These are phyloP conservation scores for Crotalaria pallida DNA, from an alignment of 306 rosid species.

Conservation along the genomic window DNA sequence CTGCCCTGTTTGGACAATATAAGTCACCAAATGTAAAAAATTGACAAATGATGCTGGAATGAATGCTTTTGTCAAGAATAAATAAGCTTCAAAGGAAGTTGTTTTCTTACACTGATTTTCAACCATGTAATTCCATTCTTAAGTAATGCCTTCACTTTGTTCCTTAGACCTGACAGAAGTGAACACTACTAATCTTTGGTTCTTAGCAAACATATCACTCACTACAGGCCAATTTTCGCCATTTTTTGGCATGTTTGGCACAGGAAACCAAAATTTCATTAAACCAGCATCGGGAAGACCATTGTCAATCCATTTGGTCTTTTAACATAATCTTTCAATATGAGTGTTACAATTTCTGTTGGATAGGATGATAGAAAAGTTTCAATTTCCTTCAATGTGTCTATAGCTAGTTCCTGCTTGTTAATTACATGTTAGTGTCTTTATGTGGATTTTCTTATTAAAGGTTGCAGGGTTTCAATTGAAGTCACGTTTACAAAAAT, in stretches of 20 bases:
- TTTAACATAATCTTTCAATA: constrained; percentile 70
- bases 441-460: not conserved
- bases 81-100: not conserved
- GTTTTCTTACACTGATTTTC: constrained; percentile 69
- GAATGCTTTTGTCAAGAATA: not conserved
- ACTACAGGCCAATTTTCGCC: constrained; percentile 70
- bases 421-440: not conserved
- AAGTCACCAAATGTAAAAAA: not conserved
- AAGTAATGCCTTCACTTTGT: constrained; percentile 73
- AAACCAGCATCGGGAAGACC: constrained; percentile 51
- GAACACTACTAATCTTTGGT: constrained; percentile 66
- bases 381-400: constrained; percentile 57
- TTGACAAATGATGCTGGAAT: not conserved
- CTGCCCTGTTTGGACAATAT: constrained; percentile 52
- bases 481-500: no score
- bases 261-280: constrained; percentile 66
- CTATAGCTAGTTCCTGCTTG: constrained; percentile 59
- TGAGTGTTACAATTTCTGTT: constrained; percentile 63
- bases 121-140: constrained; percentile 89
- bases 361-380: constrained; percentile 60
- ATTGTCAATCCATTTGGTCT: constrained; percentile 62
- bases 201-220: constrained; percentile 63
- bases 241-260: constrained; percentile 50
- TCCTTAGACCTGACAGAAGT: constrained; percentile 58
- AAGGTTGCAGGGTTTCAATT: no score